Base-by-base conservation (phyloP, 1,284 basidiomycete genomes). In the Apiotrichum mycotoxinovorans region DNA sequence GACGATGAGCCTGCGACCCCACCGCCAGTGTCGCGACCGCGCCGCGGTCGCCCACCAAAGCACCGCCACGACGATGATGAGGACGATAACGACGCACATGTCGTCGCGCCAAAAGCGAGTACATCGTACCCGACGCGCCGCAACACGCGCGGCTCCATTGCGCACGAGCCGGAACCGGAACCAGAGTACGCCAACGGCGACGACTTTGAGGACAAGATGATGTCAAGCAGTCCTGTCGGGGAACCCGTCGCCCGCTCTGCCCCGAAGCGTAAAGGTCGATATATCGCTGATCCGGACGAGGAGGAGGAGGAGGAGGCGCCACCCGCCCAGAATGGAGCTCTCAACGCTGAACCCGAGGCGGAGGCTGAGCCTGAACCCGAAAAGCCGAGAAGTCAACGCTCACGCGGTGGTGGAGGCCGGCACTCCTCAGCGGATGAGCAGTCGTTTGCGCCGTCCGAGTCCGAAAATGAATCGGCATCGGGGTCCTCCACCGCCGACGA, bases 111-210 rank as follows among this genome's bases (percentile, higher is more conserved):
- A 5, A 17, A 34, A 11, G 34, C 34, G 25, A 37, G 30, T 30
- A 52, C 43, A 46, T 49, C 54, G 17, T 44, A 44, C 84, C 43
- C 82, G 78, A 18, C 78, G 1, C 61, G 57, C n/a, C 57, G 65
- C 26, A 66, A 64, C 3, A 47, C 52, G 17, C 52, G 66, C 17
- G 42, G 73, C 25, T 81, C 81, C 2, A 81, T 83, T 7, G n/a
- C 26, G 4, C 27, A 2, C 18, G 44, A 45, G 44, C 81, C 84
- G 11, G 51, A 60, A 18, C 60, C 30, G 30, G 30, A n/a, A 20
- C n/a, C 38, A 17, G 38, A 61, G n/a, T 62, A 55, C 11, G 67
- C 64, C 15, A 64, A 61, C 17, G 63, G 60, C 37, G 70, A 70
- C 37, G 68, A 68, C 38, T 70, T 69, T 52, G 68, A 68, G 50